These are phyloP conservation scores for Podospora australis DNA, from an alignment of 495 filamentous ascomycete species.

Conservation along the genomic window DNA sequence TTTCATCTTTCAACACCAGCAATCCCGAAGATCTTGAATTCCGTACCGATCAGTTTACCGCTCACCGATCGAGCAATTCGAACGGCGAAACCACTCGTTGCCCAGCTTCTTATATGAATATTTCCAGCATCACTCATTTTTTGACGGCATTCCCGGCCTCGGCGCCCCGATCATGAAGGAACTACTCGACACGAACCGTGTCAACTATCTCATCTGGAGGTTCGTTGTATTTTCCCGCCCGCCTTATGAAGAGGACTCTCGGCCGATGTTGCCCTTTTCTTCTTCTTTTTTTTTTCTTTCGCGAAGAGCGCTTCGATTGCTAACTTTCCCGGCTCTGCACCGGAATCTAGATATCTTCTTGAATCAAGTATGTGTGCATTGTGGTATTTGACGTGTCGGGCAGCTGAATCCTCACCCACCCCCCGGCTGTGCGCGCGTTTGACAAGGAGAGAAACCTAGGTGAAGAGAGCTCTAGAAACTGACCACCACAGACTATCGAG, in stretches of 20 bases:
- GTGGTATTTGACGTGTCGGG: slow-evolving; percentile 1
- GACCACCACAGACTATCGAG: slow-evolving; percentile 51
- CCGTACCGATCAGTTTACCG: slow-evolving; percentile 7
- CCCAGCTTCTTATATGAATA: neutral
- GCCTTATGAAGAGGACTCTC: slow-evolving; percentile 7
- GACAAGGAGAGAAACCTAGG: neutral
- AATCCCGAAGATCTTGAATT: slow-evolving; percentile 9
- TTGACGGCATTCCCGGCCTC: slow-evolving; percentile 18
- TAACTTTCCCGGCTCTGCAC: slow-evolving; percentile 16
- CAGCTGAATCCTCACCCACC: slow-evolving; percentile 9
- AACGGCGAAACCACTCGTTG: neutral
- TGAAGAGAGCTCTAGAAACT: slow-evolving; percentile 17
- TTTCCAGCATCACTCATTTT: slow-evolving; percentile 18
- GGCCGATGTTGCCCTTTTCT: slow-evolving; percentile 11
- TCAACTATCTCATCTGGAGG: slow-evolving; percentile 99
- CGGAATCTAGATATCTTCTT: slow-evolving; percentile 66
- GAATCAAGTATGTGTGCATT: slow-evolving; percentile 69
- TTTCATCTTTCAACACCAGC: slow-evolving; percentile 24
- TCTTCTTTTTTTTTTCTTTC: too few relatives aligned
- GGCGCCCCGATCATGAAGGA: slow-evolving; percentile 47
- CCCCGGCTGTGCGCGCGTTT: slow-evolving; percentile 15
- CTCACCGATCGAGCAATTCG: neutral
- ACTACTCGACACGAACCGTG: slow-evolving; percentile 77
- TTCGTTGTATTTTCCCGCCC: slow-evolving; percentile 48
- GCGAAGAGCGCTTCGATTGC: slow-evolving; percentile 11